phyloP scores from a whole-genome alignment of 2,329 filamentous ascomycete genomes.

The Colletotrichum sp. region DNA sequence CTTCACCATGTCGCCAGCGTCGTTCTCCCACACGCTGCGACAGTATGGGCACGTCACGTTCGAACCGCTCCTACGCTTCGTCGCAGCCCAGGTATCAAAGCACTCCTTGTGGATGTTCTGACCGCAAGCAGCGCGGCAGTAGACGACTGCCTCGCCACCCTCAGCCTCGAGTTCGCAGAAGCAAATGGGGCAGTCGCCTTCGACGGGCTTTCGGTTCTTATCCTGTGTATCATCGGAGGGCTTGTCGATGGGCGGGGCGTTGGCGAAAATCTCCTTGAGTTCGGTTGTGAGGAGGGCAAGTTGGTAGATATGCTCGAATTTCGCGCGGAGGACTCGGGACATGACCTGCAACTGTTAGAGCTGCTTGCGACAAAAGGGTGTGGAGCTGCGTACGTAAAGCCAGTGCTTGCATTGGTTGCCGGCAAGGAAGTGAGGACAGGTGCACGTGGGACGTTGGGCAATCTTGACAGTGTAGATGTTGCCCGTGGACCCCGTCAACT shows the following conservation, averaged over 20 bases:
- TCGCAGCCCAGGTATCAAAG: conserved; percentile 59
- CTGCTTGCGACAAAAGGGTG: too few relatives aligned
- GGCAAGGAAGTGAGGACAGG: conserved; percentile 58
- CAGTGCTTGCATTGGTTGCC: conserved; percentile 71
- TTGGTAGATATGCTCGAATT: conserved; percentile 63
- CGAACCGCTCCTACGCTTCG: conserved; percentile 41
- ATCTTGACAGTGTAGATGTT: conserved; percentile 68
- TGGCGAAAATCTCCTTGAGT: conserved; percentile 61
- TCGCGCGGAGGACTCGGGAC: conserved; percentile 63
- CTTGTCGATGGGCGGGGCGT: conserved; percentile 55
- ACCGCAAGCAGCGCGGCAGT: conserved; percentile 56
- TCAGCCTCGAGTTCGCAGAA: conserved; percentile 49
- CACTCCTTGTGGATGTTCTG: conserved; percentile 61
- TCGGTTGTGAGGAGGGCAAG: conserved; percentile 64
- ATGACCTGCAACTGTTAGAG: conserved; percentile 47
- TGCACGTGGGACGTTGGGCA: conserved; percentile 54
- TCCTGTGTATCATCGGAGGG: conserved; percentile 37
- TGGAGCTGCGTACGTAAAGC: conserved; percentile 55
- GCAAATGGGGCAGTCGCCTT: conserved; percentile 65
- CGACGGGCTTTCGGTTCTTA: conserved; percentile 51
- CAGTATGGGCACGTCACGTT: conserved; percentile 66
- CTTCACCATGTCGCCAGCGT: conserved; percentile 42
- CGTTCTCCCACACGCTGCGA: conserved; percentile 60
- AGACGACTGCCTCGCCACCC: conserved; percentile 46
- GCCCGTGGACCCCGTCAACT: conserved; percentile 68